These are phyloP conservation scores for Populus hybrid DNA, from an alignment of 441 rosid species.

Conservation along the genomic window DNA sequence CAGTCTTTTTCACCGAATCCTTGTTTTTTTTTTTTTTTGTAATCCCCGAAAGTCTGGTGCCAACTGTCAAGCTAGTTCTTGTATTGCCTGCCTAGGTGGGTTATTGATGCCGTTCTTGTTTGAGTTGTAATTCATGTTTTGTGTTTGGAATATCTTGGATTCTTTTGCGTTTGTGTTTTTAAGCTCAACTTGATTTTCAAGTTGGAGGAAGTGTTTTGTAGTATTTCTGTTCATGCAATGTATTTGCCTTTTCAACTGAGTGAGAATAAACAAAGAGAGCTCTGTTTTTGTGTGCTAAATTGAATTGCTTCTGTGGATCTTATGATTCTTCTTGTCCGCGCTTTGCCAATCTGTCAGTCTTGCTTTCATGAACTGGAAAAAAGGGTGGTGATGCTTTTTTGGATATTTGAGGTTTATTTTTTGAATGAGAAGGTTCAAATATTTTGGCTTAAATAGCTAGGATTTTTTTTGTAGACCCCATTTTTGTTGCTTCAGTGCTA, in stretches of 20 bases:
- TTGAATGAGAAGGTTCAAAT: slow-evolving; percentile 25
- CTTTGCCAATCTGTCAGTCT: not conserved
- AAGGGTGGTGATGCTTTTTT: slow-evolving; percentile 3
- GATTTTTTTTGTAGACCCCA: slow-evolving; percentile 25
- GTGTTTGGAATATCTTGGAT: not conserved
- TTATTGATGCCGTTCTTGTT: not conserved
- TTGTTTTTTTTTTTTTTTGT: too few species aligned
- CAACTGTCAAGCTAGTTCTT: not conserved
- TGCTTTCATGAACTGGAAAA: not conserved
- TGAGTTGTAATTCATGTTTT: not conserved
- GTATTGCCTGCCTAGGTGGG: not conserved
- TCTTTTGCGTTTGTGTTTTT: not conserved
- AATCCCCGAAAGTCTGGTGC: not conserved
- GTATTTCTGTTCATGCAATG: slow-evolving; percentile 25
- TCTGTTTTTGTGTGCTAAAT: not conserved
- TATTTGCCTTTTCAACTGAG: not conserved
- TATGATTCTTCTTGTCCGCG: not conserved
- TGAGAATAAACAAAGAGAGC: not conserved
- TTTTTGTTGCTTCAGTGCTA: slow-evolving; percentile 27
- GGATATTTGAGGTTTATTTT: slow-evolving; percentile 8
- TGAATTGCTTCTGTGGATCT: not conserved
- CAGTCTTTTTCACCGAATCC: not conserved
- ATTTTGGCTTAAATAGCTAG: slow-evolving; percentile 24
- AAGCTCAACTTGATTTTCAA: not conserved
- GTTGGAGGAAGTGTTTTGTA: not conserved